These are phyloP conservation scores for Pichia sp. DNA, from an alignment of 1,139 yeast genomes.

Conservation along the genomic window DNA sequence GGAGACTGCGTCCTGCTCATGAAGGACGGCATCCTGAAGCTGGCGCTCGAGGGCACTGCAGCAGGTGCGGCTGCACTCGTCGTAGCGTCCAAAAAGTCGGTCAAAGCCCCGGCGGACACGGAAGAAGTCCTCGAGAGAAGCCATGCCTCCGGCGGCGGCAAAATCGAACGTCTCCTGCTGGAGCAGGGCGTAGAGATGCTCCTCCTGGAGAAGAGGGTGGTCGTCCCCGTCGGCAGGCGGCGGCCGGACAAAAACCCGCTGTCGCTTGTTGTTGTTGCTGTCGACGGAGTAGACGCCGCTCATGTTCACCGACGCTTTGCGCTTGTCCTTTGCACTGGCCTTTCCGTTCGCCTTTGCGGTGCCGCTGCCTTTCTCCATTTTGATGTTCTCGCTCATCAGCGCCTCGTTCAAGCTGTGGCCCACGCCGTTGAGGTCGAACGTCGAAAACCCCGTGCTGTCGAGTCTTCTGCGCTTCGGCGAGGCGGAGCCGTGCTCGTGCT, in stretches of 20 bases:
- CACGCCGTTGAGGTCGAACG: neutral
- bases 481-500: neutral
- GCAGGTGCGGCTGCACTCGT: neutral
- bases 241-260: neutral
- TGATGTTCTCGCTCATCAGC: neutral
- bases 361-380: neutral
- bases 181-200: neutral
- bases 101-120: neutral
- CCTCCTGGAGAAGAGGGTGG: neutral
- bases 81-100: neutral
- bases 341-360: neutral
- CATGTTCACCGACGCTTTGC: constrained; percentile 4
- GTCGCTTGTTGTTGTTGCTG: neutral
- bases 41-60: neutral
- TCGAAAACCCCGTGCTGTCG: neutral
- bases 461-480: constrained; percentile 7
- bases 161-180: neutral
- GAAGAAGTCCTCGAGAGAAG: neutral
- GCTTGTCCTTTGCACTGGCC: constrained; percentile 1
- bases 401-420: neutral
- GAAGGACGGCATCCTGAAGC: neutral
- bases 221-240: neutral
- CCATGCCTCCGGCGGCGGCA: neutral
- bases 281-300: neutral
- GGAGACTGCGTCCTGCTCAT: too few species aligned